phyloP scores from a whole-genome alignment of 2,329 filamentous ascomycete genomes.

The Microascus cirrosus region DNA sequence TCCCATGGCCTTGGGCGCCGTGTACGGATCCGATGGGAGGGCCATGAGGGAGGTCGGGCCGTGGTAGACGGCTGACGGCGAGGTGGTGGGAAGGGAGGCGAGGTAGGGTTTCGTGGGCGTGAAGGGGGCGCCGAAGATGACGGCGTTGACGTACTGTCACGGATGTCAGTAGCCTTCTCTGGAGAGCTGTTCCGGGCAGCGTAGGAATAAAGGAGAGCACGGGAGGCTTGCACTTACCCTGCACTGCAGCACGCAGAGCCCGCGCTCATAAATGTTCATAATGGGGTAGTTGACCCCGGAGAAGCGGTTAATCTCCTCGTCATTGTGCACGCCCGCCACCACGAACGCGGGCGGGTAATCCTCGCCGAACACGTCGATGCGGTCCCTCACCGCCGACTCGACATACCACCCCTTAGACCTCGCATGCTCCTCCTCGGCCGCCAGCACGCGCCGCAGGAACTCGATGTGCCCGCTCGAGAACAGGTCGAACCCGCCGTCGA shows the following conservation, averaged over 20 bases:
- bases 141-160: conserved; percentile 67
- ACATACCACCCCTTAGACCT: conserved; percentile 63
- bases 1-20: conserved; percentile 66
- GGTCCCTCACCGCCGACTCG: conserved; percentile 49
- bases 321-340: conserved; percentile 89
- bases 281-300: conserved; percentile 98
- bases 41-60: conserved; percentile 91
- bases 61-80: conserved; percentile 79
- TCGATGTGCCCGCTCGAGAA: conserved; percentile 97
- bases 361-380: conserved; percentile 47
- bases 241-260: conserved; percentile 91
- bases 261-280: conserved; percentile 98
- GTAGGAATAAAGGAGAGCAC: neutral
- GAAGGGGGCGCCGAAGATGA: conserved; percentile 86
- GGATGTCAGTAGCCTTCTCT: neutral
- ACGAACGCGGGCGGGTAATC: conserved; percentile 79
- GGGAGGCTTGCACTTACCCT: conserved; percentile 44
- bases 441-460: conserved; percentile 69
- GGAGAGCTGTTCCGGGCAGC: neutral
- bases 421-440: conserved; percentile 61
- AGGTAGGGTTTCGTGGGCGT: conserved; percentile 73
- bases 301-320: conserved; percentile 90
- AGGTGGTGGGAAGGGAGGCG: conserved; percentile 58
- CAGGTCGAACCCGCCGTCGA: conserved; percentile 92
- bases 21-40: conserved; percentile 69